These are phyloP conservation scores for Euphorbia tirucalli DNA, from an alignment of 345 rosid genomes.

Conservation along the genomic window DNA sequence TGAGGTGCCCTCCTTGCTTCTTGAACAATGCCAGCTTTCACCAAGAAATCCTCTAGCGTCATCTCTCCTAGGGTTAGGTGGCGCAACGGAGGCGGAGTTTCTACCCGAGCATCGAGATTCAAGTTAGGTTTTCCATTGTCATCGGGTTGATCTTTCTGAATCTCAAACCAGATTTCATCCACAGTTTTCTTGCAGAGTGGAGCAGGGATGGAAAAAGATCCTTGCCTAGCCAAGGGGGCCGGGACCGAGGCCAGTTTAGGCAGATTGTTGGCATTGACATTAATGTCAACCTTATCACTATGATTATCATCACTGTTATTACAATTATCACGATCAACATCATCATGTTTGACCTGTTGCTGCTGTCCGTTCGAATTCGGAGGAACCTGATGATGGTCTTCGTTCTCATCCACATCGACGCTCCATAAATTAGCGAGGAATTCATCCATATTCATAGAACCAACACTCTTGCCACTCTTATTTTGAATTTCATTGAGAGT, in stretches of 20 bases:
- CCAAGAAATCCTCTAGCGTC: constrained; percentile 78
- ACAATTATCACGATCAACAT: neutral
- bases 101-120: constrained; percentile 8
- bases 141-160: constrained; percentile 51
- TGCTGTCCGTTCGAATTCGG: neutral
- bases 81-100: constrained; percentile 31
- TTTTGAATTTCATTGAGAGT: constrained; percentile 78
- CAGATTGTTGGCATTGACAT: neutral
- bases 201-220: constrained; percentile 69
- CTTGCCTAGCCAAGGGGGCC: constrained; percentile 44
- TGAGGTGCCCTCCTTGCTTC: constrained; percentile 25
- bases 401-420: constrained; percentile 55
- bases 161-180: constrained; percentile 85
- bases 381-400: neutral
- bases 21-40: constrained; percentile 80
- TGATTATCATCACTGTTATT: neutral
- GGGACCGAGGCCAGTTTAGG: too few relatives aligned
- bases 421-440: constrained; percentile 74
- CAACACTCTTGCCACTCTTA: constrained; percentile 74
- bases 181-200: constrained; percentile 82
- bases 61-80: constrained; percentile 76
- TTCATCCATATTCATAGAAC: constrained; percentile 94
- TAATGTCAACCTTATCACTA: neutral
- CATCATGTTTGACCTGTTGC: neutral
- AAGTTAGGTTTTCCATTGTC: constrained; percentile 7